Conservation (phyloP, 257 asterid species). For the Solanum clarkiae region DNA sequence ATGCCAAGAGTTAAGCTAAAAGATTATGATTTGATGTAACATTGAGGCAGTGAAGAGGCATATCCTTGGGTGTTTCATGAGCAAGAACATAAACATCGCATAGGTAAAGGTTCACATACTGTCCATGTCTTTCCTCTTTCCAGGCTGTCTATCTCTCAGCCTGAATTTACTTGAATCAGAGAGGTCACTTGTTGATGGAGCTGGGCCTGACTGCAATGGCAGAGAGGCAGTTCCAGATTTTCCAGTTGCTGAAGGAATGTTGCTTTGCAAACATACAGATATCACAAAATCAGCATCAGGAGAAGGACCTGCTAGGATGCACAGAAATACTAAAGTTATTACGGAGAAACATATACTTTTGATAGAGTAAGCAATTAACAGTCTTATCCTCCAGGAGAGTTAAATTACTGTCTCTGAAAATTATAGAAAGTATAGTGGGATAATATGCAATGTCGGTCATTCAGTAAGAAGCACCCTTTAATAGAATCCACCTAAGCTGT, state of each 20-base stretch:
- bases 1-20: neutral
- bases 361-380: neutral
- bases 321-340: neutral
- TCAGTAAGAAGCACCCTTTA: neutral
- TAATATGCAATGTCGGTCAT: neutral
- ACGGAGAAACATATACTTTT: neutral
- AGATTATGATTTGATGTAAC: neutral
- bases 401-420: neutral
- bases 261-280: conserved; percentile 88
- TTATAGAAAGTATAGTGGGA: neutral
- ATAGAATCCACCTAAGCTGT: neutral
- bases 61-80: neutral
- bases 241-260: conserved; percentile 31
- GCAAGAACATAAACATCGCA: neutral
- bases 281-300: conserved; percentile 85
- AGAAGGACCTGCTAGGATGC: conserved; percentile 58
- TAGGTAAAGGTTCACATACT: conserved; percentile 28
- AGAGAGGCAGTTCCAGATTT: conserved; percentile 27
- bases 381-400: neutral
- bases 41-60: neutral
- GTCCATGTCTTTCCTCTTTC: conserved; percentile 58
- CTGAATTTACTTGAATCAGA: conserved; percentile 49
- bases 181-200: conserved; percentile 51
- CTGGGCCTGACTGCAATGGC: conserved; percentile 33
- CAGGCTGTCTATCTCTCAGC: conserved; percentile 43